Conservation (phyloP, 257 asterid species). For the Solanum pennellii region DNA sequence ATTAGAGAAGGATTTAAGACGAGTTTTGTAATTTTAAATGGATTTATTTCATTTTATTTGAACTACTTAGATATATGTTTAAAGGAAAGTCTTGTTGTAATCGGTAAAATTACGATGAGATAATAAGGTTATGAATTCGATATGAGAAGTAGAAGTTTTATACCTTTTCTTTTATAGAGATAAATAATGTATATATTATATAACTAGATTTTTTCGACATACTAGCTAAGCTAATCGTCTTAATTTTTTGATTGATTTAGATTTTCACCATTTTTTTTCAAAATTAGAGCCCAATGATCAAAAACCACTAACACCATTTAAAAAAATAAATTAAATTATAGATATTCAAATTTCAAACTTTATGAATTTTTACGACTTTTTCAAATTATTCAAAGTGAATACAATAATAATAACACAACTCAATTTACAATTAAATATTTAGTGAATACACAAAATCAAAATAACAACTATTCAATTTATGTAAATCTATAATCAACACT, state of each 20-base stretch:
- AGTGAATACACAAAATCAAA: background rate
- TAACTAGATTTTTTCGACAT: background rate
- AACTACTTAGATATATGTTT: background rate
- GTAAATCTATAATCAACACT: background rate
- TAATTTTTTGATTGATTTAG: background rate
- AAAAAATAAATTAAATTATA: fast-evolving
- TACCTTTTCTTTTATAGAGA: background rate
- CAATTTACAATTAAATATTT: background rate
- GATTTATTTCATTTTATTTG: background rate
- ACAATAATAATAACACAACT: background rate
- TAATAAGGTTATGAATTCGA: background rate
- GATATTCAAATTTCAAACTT: background rate
- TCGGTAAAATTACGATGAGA: background rate
- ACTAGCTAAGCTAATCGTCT: background rate
- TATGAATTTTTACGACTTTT: background rate
- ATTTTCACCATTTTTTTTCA: background rate
- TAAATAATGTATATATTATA: background rate
- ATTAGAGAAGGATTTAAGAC: background rate
- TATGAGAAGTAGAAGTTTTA: background rate
- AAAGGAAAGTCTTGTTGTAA: background rate
- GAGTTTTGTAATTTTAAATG: background rate
- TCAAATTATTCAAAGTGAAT: background rate
- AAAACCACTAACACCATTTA: background rate
- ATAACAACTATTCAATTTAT: background rate
- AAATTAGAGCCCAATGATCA: background rate